Conservation (phyloP, 495 filamentous ascomycete genomes). For the Xeromyces bisporus region DNA sequence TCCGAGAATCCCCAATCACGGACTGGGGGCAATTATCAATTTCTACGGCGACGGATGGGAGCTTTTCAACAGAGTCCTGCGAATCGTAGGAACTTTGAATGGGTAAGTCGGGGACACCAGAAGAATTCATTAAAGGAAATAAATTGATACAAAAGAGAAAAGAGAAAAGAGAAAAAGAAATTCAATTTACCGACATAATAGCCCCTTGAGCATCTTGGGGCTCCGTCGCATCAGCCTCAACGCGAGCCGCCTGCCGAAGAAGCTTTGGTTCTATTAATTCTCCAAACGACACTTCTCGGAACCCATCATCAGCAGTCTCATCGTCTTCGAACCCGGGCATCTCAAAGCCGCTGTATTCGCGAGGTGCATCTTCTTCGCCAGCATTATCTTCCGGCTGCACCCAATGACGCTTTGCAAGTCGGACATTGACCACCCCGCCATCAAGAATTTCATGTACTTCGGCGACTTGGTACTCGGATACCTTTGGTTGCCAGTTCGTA, state of each 20-base stretch:
- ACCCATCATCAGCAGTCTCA: conserved; percentile 37
- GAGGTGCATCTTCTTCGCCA: conserved; percentile 38
- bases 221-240: conserved; percentile 5
- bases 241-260: conserved; percentile 21
- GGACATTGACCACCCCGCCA: conserved; percentile 35
- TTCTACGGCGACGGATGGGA: not conserved
- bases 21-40: not conserved
- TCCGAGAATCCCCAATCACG: no score
- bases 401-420: conserved; percentile 54
- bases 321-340: conserved; percentile 42
- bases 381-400: conserved; percentile 27
- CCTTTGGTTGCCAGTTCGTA: conserved; percentile 61
- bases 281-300: conserved; percentile 31
- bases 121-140: no score
- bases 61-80: not conserved
- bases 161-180: conserved; percentile 11
- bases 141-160: conserved; percentile 3
- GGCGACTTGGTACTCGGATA: conserved; percentile 51
- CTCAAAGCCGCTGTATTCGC: conserved; percentile 48
- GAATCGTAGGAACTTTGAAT: conserved; percentile 19
- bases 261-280: conserved; percentile 48
- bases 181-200: conserved; percentile 29
- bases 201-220: conserved; percentile 11
- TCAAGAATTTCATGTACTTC: conserved; percentile 37
- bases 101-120: conserved; percentile 24